These are phyloP conservation scores for Chamaenerion angustifolium DNA, from an alignment of 345 rosid species.

Conservation along the genomic window DNA sequence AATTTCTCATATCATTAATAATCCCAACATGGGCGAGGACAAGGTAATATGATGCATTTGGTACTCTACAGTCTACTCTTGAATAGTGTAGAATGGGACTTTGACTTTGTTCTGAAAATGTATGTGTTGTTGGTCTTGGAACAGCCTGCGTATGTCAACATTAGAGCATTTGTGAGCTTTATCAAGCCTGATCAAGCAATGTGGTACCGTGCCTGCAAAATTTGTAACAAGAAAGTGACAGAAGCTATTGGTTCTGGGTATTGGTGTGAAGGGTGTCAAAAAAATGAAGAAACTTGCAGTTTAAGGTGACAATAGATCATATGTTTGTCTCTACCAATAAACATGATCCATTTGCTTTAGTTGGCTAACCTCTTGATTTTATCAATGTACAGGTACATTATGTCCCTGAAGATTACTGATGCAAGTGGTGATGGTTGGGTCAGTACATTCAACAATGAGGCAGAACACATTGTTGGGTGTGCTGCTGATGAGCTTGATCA, in stretches of 20 bases:
- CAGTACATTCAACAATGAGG: conserved; percentile 68
- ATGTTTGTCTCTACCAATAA: too few relatives aligned
- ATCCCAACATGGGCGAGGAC: conserved; percentile 55
- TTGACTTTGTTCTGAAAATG: too few relatives aligned
- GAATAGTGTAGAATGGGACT: too few relatives aligned
- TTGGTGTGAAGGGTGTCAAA: conserved; percentile 98
- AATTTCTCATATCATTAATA: conserved; percentile 45
- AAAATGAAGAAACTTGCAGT: conserved; percentile 59
- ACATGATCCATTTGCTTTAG: too few relatives aligned
- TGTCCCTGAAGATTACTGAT: conserved; percentile 59
- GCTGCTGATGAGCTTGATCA: conserved; percentile 76
- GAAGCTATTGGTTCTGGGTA: conserved; percentile 77
- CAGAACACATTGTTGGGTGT: conserved; percentile 60
- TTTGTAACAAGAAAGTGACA: conserved; percentile 89
- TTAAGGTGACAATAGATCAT: too few relatives aligned
- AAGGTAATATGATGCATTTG: conserved; percentile 35
- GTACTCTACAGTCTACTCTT: too few relatives aligned
- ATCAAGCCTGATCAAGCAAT: conserved; percentile 80
- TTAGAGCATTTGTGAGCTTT: conserved; percentile 54
- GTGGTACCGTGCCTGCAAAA: conserved; percentile 96
- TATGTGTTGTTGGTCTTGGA: conserved; percentile 3
- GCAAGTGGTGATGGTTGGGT: conserved; percentile 73
- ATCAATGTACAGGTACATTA: conserved; percentile 40
- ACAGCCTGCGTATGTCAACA: conserved; percentile 69
- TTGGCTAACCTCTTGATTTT: background rate